Conservation (phyloP, 169 alveolate species). For the Babesia gibsoni region DNA sequence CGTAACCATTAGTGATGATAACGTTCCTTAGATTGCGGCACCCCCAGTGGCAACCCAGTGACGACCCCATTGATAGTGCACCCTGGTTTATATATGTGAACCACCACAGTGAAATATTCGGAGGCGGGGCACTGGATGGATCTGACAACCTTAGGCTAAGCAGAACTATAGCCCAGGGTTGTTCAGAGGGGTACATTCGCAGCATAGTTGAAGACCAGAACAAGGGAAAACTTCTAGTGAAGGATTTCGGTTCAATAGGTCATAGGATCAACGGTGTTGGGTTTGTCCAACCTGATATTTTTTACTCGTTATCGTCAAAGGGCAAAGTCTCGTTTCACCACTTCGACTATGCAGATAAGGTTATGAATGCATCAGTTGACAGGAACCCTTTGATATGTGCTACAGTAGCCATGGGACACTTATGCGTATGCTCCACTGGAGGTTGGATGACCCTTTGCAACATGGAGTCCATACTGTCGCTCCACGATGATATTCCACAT, state of each 20-base stretch:
- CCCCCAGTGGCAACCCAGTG: slow-evolving; percentile 39
- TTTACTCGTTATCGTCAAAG: slow-evolving; percentile 9
- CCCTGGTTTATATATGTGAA: slow-evolving; percentile 64
- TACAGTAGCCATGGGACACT: neutral
- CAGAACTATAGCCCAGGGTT: slow-evolving; percentile 43
- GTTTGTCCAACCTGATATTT: slow-evolving; percentile 5
- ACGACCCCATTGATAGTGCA: slow-evolving; percentile 37
- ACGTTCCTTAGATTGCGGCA: slow-evolving; percentile 13
- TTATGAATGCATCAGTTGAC: slow-evolving; percentile 8
- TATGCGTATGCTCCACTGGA: slow-evolving; percentile 30
- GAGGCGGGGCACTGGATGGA: slow-evolving; percentile 16
- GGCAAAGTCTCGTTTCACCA: slow-evolving; percentile 10
- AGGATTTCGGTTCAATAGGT: neutral
- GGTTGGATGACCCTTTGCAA: slow-evolving; percentile 40
- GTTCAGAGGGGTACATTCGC: slow-evolving; percentile 39
- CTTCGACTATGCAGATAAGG: neutral
- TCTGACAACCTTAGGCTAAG: slow-evolving; percentile 26
- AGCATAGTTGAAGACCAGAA: neutral
- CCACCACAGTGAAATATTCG: slow-evolving; percentile 49
- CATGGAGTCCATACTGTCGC: neutral
- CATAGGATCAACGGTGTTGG: slow-evolving; percentile 15
- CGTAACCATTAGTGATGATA: neutral
- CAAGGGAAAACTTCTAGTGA: neutral
- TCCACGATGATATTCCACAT: neutral
- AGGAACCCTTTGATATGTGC: slow-evolving; percentile 30